Percentiles rank a stretch among this genome's conserved stretches.
These are phyloP conservation scores for Bipolaris cookei DNA, from an alignment of 2,329 filamentous ascomycete species.

Conservation along the genomic window DNA sequence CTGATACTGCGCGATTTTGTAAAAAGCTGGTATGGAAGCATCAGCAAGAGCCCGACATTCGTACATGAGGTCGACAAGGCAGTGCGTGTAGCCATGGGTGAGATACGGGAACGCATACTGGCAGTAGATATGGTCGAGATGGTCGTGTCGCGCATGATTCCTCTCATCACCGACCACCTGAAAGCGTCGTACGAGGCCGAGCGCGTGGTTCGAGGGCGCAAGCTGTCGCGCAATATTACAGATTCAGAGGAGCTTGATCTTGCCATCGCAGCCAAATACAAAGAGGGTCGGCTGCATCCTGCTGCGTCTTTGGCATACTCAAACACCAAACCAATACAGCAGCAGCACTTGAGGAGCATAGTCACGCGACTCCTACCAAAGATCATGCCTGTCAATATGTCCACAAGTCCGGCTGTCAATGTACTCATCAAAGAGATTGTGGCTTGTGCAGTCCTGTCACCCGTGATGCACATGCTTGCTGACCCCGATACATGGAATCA, in stretches of 20 bases:
- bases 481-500: conserved; percentile 99
- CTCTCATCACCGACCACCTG: conserved; percentile 86
- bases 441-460: conserved; percentile 87
- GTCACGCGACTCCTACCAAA: conserved; percentile 73
- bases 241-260: conserved; percentile 96
- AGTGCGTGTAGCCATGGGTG: conserved; percentile 73
- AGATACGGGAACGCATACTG: conserved; percentile 73
- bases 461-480: conserved; percentile 77
- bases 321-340: conserved; percentile 83
- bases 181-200: conserved; percentile 92
- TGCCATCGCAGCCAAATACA: conserved; percentile 94
- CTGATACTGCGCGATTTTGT: conserved; percentile 84
- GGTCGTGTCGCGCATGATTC: conserved; percentile 80
- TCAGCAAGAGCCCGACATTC: conserved; percentile 81
- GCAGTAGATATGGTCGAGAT: conserved; percentile 84
- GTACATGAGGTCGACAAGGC: conserved; percentile 84
- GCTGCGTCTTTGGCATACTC: conserved; percentile 83
- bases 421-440: conserved; percentile 87
- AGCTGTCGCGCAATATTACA: conserved; percentile 86
- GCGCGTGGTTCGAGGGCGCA: conserved; percentile 80
- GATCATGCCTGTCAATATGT: conserved; percentile 74
- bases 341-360: conserved; percentile 84
- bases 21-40: conserved; percentile 83
- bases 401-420: conserved; percentile 79
- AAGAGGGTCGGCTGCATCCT: conserved; percentile 83